phyloP scores from a whole-genome alignment of 164 flowering plant genomes.

The Tetrastigma voinierianum region DNA sequence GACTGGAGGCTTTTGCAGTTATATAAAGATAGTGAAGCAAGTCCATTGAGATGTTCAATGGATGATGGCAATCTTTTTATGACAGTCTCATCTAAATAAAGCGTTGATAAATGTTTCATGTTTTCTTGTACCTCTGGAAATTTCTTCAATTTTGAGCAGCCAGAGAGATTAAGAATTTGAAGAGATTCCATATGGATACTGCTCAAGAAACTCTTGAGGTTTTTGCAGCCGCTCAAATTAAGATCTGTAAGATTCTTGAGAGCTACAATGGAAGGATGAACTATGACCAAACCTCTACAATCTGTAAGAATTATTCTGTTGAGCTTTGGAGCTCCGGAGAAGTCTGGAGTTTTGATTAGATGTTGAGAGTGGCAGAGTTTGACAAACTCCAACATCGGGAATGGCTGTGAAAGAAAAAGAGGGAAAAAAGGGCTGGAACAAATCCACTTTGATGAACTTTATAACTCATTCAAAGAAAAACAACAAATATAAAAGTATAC shows the following conservation, averaged over 20 bases:
- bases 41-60: neutral
- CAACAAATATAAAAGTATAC: neutral
- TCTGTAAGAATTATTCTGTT: slow-evolving; percentile 18
- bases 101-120: neutral
- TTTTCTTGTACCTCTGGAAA: slow-evolving; percentile 11
- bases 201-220: too few species aligned
- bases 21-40: too few species aligned
- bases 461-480: neutral
- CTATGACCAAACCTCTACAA: too few species aligned
- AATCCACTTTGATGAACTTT: neutral
- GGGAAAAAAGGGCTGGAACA: neutral
- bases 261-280: too few species aligned
- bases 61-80: slow-evolving; percentile 7
- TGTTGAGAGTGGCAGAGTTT: slow-evolving; percentile 20
- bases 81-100: slow-evolving; percentile 11
- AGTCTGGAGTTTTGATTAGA: slow-evolving; percentile 13
- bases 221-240: too few species aligned
- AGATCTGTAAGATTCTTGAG: too few species aligned
- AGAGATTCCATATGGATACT: too few species aligned
- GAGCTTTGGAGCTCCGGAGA: slow-evolving; percentile 16
- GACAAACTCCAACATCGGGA: slow-evolving; percentile 8
- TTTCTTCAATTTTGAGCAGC: slow-evolving; percentile 14
- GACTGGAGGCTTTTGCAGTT: too few species aligned
- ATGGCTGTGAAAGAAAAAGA: neutral
- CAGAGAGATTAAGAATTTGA: slow-evolving; percentile 7